phyloP scores from a whole-genome alignment of 192 early-diverging fungal genomes.

The Phlyctochytrium planicorne region DNA sequence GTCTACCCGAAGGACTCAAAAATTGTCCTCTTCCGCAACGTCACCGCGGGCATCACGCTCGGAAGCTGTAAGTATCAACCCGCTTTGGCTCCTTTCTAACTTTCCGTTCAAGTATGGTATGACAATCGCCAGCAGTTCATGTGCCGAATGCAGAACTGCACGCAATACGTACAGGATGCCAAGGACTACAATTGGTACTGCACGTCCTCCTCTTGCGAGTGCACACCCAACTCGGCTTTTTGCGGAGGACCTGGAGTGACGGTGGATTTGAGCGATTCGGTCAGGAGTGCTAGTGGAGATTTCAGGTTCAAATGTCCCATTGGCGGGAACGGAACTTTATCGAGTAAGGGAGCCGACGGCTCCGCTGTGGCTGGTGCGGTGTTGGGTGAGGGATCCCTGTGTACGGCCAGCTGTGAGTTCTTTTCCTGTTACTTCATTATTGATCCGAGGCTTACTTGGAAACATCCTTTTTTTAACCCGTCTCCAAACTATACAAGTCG shows the following conservation, averaged over 20 bases:
- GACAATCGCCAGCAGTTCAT: slow-evolving; percentile 49
- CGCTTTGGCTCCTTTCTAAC: background rate
- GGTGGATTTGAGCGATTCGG: slow-evolving; percentile 32
- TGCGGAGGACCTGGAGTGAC: slow-evolving; percentile 50
- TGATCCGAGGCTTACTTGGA: no score
- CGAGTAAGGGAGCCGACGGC: no score
- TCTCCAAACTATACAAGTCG: slow-evolving; percentile 22
- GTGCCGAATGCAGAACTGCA: slow-evolving; percentile 45
- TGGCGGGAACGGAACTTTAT: slow-evolving; percentile 21
- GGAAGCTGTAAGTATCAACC: slow-evolving; percentile 1
- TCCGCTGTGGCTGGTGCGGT: no score
- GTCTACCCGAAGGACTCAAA: slow-evolving; percentile 42
- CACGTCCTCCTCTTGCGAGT: slow-evolving; percentile 42
- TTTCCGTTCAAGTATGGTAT: slow-evolving; percentile 47
- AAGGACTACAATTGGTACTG: slow-evolving; percentile 37
- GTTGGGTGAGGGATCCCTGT: no score
- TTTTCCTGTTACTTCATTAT: no score
- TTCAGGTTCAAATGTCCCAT: slow-evolving; percentile 45
- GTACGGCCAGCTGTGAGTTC: slow-evolving; percentile 41
- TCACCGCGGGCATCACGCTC: background rate
- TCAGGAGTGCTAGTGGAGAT: slow-evolving; percentile 42
- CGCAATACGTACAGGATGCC: slow-evolving; percentile 23
- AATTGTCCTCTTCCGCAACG: slow-evolving; percentile 39
- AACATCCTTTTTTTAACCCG: background rate
- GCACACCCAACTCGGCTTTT: slow-evolving; percentile 42